Evolutionary conservation across 1,284 basidiomycete species (phyloP), one percentile per base, ranked within the genome.

Genomic region (Acaromyces ingoldii): DNA sequence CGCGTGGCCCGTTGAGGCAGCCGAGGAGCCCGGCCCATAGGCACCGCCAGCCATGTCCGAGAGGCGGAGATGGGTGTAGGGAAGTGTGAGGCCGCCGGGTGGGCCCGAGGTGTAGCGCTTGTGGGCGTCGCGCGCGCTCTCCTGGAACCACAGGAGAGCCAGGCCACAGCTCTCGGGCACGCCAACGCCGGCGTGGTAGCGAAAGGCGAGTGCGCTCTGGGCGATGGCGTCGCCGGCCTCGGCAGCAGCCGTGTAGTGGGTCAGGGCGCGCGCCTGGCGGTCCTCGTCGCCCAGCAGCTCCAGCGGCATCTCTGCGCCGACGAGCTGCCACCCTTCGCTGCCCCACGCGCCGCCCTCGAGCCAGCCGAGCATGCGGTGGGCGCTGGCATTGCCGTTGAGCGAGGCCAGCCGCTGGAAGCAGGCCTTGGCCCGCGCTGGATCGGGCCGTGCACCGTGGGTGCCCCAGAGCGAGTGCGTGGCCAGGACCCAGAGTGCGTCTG

Each of bases 151-250:
- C 9, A 52, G 42, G 21, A 74, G 59, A 29, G 69, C 58, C 9
- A 55, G 39, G 33, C 31, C 53, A 76, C 95, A 90, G 48, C 85
- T 80, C 0, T 88, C 86, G 5, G 58, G 51, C 5, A 66, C 62
- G 24, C 91, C 89, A 55, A 98, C 92, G 0, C 95, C 95, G 24
- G 86, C 86, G 87, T 89, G 95, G 72, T 92, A 86, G n/a, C 91
- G 83, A 76, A 93, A 97, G 0, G 86, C 95, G 33, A 98, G 80
- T 0, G 90, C 84, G 88, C 93, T 91, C 74, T 92, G 87, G 0
- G 93, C 88, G 4, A 87, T 85, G 62, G 85, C 83, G 76, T 92
- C 82, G 0, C 87, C 89, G 15, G 87, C 86, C 49, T 91, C 84
- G 1, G 90, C 91, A 1, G 91, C 86, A 70, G 97, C 92, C 0